Evolutionary conservation across 1,284 basidiomycete species (phyloP).

Genomic region (Pseudozyma sp.): DNA sequence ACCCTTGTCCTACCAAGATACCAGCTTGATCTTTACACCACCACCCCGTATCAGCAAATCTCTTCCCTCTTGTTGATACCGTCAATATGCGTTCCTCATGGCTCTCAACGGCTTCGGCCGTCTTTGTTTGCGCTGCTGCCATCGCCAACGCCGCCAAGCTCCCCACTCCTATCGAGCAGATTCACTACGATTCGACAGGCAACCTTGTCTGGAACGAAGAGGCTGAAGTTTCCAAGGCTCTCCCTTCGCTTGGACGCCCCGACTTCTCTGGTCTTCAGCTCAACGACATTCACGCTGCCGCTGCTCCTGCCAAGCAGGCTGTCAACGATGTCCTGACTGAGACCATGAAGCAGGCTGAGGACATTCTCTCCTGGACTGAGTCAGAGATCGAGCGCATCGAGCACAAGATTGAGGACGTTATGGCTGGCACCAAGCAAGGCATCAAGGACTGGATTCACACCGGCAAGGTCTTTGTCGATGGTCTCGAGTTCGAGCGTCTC

Average conservation of each 20-base stretch:
- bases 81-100: slow-evolving; percentile 59
- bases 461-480: slow-evolving; percentile 70
- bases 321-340: slow-evolving; percentile 70
- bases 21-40: slow-evolving; percentile 2
- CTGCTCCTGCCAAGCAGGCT: slow-evolving; percentile 70
- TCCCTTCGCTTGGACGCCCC: slow-evolving; percentile 51
- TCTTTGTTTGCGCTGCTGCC: slow-evolving; percentile 56
- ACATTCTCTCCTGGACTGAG: slow-evolving; percentile 68
- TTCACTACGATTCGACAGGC: slow-evolving; percentile 55
- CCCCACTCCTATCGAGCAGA: slow-evolving; percentile 51
- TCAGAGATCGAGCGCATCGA: slow-evolving; percentile 51
- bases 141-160: slow-evolving; percentile 50
- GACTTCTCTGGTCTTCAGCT: slow-evolving; percentile 51
- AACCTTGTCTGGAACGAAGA: slow-evolving; percentile 58
- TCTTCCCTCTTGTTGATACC: not conserved
- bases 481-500: slow-evolving; percentile 75
- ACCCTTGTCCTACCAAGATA: not conserved
- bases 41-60: slow-evolving; percentile 9
- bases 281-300: slow-evolving; percentile 29
- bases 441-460: slow-evolving; percentile 52
- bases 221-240: slow-evolving; percentile 9
- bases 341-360: slow-evolving; percentile 55
- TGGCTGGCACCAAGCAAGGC: slow-evolving; percentile 39
- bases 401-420: slow-evolving; percentile 40
- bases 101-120: slow-evolving; percentile 59